Base-by-base conservation (phyloP, 306 rosid species). In the Geum urbanum region DNA sequence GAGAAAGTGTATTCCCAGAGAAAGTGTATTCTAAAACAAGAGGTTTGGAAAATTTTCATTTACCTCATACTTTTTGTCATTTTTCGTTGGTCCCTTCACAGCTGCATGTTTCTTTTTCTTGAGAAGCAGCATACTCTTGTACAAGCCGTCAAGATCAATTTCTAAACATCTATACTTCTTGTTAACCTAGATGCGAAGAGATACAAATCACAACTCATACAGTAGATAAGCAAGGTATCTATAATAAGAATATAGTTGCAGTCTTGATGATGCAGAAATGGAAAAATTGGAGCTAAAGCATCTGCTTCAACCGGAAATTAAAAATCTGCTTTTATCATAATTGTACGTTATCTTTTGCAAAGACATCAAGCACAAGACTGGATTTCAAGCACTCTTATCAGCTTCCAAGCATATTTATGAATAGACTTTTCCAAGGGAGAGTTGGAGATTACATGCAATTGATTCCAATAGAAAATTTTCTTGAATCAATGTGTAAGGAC, bases 101-200 rank as follows among this genome's bases (percentile, higher is more conserved):
- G 98, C 97, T 77, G 97, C 98, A 66, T 91, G 91, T 70, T 91
- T 94, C 85, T 94, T 94, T 83, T 94, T 94, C 92, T 94, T 94
- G 41, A 94, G 95, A 72, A 94, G 96, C 67, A 94, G 84, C 98
- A 94, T 94, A 79, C 98, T 90, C 87, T 88, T 94, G 79, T 94
- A 94, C 83, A 94, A 72, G 75, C 97, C 96, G 54, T 94, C 98
- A 53, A 90, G 95, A 82, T 94, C 98, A 77, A 94, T 94, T 87
- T 90, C 97, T 84, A 90, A 80, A 75, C 96, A 90, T 69, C 58
- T 85, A 66, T 94, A 94, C 75, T 90, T 94, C 87, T 88, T 94
- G 83, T 94, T 94, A 76, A 94, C 97, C 98, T 94, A 63, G 71
- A 72, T 60, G 50, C 59, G 78, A 80, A 74, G 41, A 63, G 53